Evolutionary conservation across 2,329 filamentous ascomycete genomes (phyloP), one percentile per base, ranked within the genome.

Genomic region (Aspergillus transmontanensis): DNA sequence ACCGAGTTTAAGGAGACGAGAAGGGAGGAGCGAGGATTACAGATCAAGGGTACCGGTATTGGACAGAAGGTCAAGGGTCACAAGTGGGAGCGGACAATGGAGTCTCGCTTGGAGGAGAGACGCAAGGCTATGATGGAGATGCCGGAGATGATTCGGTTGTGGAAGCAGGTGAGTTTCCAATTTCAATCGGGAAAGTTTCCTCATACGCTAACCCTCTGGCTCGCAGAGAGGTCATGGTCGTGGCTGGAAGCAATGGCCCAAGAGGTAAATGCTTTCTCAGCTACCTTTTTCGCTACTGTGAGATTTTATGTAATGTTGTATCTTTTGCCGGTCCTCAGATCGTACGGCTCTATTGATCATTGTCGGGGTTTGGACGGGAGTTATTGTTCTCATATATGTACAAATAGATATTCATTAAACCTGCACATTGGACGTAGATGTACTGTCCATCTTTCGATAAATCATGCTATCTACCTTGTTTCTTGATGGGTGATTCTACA

Each of bases 21-120:
- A 77, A 84, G 92, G 62, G 87, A 93, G 63, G 91, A 96, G 82
- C 85, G 90, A 68, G 94, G 94, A 57, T 77, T 97, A 78, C 85
- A 89, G 66, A 91, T 97, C 63, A 94, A 94, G 86, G 94, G 94
- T 72, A 98, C 94, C 1, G 94, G 95, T 84, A 89, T 93, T 69
- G 94, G 93, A 62, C 89, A 97, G 81, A 89, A 86, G 80, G 94
- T 97, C 78, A 99, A 98, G 90, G 95, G 95, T 79, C 94, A 97
- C 80, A 85, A 88, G 72, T 92, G 94, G 88, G 95, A 99, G 84
- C 88, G 95, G 76, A 90, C 90, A 73, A 83, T 97, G 82, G 89
- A 91, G 81, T 84, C 86, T 65, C 91, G 90, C 79, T 86, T 98
- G 86, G 93, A 97, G 78, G 88, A 91, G 82, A 89, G 93, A 81